Conservation (phyloP, 1,284 basidiomycete genomes). For the Apiotrichum gracile region DNA sequence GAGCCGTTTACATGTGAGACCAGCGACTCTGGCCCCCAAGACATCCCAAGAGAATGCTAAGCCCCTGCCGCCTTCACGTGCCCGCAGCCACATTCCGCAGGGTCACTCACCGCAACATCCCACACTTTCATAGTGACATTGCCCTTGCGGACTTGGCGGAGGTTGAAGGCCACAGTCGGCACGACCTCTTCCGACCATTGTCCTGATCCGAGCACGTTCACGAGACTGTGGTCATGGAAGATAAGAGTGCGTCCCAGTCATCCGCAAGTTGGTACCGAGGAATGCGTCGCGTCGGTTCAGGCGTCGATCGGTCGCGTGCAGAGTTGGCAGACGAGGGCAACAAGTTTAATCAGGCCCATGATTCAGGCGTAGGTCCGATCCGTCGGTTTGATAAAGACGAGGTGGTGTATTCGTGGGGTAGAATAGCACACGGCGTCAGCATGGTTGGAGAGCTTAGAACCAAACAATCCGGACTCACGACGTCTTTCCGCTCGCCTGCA, state of each 20-base stretch:
- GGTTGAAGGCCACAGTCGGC: slow-evolving; percentile 86
- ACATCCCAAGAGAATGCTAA: no score
- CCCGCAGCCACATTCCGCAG: background rate
- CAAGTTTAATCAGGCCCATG: no score
- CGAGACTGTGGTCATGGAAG: slow-evolving; percentile 50
- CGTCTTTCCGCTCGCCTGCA: slow-evolving; percentile 92
- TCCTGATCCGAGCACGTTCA: slow-evolving; percentile 80
- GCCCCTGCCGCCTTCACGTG: background rate
- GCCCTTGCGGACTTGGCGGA: slow-evolving; percentile 64
- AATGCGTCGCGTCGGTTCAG: no score
- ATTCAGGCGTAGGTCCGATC: no score
- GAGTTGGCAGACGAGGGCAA: no score
- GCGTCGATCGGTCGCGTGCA: no score
- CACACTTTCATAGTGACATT: slow-evolving; percentile 89
- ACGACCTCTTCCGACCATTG: slow-evolving; percentile 94
- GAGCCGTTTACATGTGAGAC: no score
- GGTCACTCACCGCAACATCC: slow-evolving; percentile 66
- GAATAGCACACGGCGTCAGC: background rate
- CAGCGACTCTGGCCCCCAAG: no score
- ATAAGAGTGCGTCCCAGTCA: no score
- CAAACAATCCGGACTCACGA: slow-evolving; percentile 50
- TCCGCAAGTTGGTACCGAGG: no score
- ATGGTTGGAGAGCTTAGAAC: background rate
- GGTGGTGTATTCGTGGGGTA: no score
- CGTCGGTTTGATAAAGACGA: no score